Evolutionary conservation across 1,139 yeast species (phyloP), one percentile per base, ranked within the genome.

Genomic region (Sugiyamaella paludigena): DNA sequence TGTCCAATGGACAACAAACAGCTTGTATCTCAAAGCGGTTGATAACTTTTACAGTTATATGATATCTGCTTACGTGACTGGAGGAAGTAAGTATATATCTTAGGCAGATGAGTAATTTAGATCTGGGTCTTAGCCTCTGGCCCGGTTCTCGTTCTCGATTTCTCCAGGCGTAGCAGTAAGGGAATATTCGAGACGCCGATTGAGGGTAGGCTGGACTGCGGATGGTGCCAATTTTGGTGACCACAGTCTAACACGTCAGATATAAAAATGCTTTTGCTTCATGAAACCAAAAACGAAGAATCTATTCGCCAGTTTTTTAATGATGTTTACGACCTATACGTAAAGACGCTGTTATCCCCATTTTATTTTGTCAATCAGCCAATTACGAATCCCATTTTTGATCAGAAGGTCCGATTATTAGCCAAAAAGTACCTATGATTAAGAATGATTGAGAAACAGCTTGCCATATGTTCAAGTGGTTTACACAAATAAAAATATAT

Each of bases 321-420:
- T 45, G 98, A 91, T 53, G 78, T 87, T 12, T 87, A 91, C 66
- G 98, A 92, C 59, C 71, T 91, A 45, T 92, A 91, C 60, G 89
- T 87, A 31, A 92, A 91, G 69, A 81, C 92, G 13, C 67, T 87
- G 45, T 71, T 92, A 72, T 87, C 86, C 57, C 98, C 98, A 1
- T 92, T 92, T 63, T 92, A 89, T 64, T 74, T 78, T 47, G 79
- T 82, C 38, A 86, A 87, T 61, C 85, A 83, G 55, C 83, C 91
- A 1, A 87, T 92, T 31, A 74, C 78, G 29, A 82, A 87, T 42
- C 81, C 85, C 0, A 81, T 78, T 26, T 92, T 92, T 67, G 97
- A 92, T 68, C 67, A 80, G 54, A 80, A 83, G 59, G 84, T 92
- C 39, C 80, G 84, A 61, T 69, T 76, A 34, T 66, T 86, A 52